A percentile compares a stretch with the other conserved stretches of the same genome.
phyloP scores from a whole-genome alignment of 306 rosid genomes.

The Boehmeria nivea region DNA sequence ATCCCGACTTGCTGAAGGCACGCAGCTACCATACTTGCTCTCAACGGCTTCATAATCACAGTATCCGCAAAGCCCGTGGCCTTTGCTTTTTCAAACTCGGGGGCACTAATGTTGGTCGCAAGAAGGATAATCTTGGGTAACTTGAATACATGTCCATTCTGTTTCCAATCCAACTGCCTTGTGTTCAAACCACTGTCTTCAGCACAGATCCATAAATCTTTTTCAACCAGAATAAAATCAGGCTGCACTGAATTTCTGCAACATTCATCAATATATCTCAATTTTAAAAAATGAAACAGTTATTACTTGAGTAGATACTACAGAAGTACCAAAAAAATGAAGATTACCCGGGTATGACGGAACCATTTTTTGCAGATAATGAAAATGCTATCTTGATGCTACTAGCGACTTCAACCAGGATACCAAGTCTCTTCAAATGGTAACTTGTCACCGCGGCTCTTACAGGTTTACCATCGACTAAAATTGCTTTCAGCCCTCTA shows the following conservation, averaged over 20 bases:
- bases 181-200: conserved; percentile 56
- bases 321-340: neutral
- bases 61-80: conserved; percentile 81
- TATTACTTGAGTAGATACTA: too few relatives aligned
- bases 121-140: conserved; percentile 77
- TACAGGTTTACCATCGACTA: conserved; percentile 85
- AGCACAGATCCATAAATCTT: conserved; percentile 65
- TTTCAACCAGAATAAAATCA: conserved; percentile 80
- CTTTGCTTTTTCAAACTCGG: conserved; percentile 65
- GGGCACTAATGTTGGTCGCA: conserved; percentile 62
- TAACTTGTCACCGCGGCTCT: conserved; percentile 91
- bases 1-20: conserved; percentile 94
- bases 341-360: conserved; percentile 51
- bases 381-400: conserved; percentile 52
- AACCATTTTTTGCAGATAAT: conserved; percentile 57
- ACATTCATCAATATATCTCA: conserved; percentile 17
- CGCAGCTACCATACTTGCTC: conserved; percentile 97
- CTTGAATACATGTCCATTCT: conserved; percentile 48
- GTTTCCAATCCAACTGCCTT: conserved; percentile 60
- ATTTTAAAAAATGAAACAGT: conserved; percentile 10
- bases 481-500: conserved; percentile 73
- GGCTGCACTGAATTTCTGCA: conserved; percentile 60
- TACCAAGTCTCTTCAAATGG: conserved; percentile 93
- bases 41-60: conserved; percentile 87
- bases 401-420: conserved; percentile 54